Percentiles rank a stretch among this genome's conserved stretches.
Conservation (phyloP, 441 rosid species). For the Syzygium malaccense region DNA sequence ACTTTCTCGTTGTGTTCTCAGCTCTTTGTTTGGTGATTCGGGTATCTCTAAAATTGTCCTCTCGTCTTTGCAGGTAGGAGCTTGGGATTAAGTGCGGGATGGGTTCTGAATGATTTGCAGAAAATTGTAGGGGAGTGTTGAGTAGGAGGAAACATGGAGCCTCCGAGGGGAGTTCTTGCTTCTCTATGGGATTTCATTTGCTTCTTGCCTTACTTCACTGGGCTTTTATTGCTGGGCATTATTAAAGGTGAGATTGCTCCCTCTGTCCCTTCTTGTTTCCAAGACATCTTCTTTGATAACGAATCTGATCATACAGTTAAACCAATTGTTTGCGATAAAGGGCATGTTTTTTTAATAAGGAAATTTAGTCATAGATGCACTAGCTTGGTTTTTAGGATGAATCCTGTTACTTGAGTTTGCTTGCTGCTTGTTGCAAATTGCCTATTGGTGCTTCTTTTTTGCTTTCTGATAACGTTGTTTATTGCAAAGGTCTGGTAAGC, state of each 20-base stretch:
- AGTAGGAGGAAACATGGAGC: slow-evolving; percentile 11
- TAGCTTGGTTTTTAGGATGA: not conserved
- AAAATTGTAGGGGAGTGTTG: not conserved
- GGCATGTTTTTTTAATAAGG: not conserved
- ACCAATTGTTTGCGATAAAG: not conserved
- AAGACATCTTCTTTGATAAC: not conserved
- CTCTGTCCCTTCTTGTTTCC: not conserved
- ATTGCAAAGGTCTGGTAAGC: not conserved
- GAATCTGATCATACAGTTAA: not conserved
- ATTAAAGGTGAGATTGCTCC: slow-evolving; percentile 5
- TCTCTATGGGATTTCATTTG: slow-evolving; percentile 11
- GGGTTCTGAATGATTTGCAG: not conserved
- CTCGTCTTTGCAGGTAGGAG: not conserved
- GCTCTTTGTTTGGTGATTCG: not conserved
- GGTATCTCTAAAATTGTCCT: not conserved
- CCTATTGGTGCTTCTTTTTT: not conserved
- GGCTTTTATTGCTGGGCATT: slow-evolving; percentile 13
- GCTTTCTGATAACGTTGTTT: not conserved
- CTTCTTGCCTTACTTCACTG: slow-evolving; percentile 18
- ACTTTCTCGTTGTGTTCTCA: not conserved
- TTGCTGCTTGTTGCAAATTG: not conserved
- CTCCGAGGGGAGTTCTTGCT: slow-evolving; percentile 14
- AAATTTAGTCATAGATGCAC: not conserved
- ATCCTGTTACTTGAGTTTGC: not conserved
- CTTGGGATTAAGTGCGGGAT: not conserved